Conservation (phyloP, 768 basidiomycete genomes). For the Xerocomellus amylosporus region DNA sequence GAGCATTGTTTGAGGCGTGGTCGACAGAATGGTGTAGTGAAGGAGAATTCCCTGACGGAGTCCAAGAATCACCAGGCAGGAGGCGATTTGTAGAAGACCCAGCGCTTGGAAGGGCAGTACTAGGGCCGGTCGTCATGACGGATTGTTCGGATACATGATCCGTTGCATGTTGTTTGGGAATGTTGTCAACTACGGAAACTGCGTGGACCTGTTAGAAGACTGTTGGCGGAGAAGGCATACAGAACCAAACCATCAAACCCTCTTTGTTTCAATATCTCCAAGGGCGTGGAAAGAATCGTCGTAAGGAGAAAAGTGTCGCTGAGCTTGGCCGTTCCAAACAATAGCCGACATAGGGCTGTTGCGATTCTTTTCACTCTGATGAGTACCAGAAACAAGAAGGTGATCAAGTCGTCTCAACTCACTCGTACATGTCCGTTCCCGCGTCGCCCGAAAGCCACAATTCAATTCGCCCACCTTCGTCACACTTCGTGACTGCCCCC, state of each 20-base stretch:
- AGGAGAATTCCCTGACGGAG: not conserved
- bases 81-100: not conserved
- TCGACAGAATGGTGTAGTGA: not conserved
- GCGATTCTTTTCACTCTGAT: constrained; percentile 56
- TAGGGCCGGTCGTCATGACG: not conserved
- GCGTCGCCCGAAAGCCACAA: constrained; percentile 70
- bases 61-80: not conserved
- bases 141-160: not conserved
- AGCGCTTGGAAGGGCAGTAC: constrained; percentile 46
- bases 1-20: not conserved
- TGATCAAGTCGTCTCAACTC: constrained; percentile 31
- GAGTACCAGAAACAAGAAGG: not conserved
- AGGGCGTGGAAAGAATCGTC: constrained; percentile 82
- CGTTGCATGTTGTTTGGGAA: not conserved
- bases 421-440: constrained; percentile 87
- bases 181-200: constrained; percentile 45
- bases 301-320: constrained; percentile 56
- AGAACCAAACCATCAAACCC: not conserved
- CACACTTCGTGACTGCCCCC: constrained; percentile 59
- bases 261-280: constrained; percentile 33
- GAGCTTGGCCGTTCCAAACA: constrained; percentile 72
- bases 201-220: constrained; percentile 34
- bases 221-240: not conserved
- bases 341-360: constrained; percentile 67
- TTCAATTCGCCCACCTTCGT: constrained; percentile 52